phyloP scores from a whole-genome alignment of 768 basidiomycete species.

The Rhizopogon vulgaris region DNA sequence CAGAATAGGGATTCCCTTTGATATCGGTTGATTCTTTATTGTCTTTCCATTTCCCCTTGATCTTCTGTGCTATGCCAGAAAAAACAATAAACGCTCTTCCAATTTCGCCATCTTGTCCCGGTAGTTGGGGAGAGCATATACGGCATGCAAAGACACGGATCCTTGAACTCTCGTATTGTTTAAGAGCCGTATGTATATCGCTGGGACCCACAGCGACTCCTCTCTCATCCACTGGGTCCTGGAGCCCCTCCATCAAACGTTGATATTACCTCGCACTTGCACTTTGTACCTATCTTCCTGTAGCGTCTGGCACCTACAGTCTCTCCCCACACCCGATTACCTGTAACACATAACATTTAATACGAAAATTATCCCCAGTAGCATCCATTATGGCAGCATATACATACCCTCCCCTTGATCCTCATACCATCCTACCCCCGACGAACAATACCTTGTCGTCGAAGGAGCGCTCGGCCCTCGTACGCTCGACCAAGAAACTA shows the following conservation, averaged over 20 bases:
- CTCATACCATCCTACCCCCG: slow-evolving; percentile 45
- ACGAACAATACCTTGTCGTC: slow-evolving; percentile 51
- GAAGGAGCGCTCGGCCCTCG: slow-evolving; percentile 47
- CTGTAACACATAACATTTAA: slow-evolving; percentile 5
- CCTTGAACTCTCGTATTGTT: not conserved
- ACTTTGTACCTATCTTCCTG: not conserved
- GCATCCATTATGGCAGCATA: not conserved
- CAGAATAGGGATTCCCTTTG: slow-evolving; percentile 2
- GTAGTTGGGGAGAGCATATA: not conserved
- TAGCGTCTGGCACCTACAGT: slow-evolving; percentile 23
- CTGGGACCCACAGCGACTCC: not conserved
- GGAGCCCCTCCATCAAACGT: slow-evolving; percentile 5
- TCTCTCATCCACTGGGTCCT: slow-evolving; percentile 13
- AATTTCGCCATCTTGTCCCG: not conserved
- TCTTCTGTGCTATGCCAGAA: slow-evolving; percentile 2
- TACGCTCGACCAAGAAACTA: slow-evolving; percentile 55
- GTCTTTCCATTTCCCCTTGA: slow-evolving; percentile 1
- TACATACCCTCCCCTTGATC: slow-evolving; percentile 9
- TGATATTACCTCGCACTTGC: not conserved
- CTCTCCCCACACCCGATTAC: not conserved
- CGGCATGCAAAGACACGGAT: too few species aligned
- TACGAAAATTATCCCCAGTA: not conserved
- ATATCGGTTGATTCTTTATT: slow-evolving; percentile 5
- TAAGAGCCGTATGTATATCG: slow-evolving; percentile 8
- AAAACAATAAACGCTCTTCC: slow-evolving; percentile 5